phyloP scores from a whole-genome alignment of 345 rosid genomes.

The Bruguiera gymnorhiza region DNA sequence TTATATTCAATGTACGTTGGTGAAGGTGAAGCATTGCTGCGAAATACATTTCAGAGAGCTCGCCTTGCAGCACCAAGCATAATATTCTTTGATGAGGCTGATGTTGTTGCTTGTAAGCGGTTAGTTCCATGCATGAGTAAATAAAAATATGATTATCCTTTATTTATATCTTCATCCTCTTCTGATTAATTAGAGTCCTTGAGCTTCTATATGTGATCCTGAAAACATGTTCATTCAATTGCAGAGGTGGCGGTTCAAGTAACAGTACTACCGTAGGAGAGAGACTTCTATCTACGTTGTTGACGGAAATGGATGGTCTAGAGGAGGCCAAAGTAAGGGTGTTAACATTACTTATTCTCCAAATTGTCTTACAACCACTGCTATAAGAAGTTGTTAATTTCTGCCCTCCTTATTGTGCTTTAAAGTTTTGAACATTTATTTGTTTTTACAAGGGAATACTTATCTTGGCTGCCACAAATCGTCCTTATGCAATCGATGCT shows the following conservation, averaged over 20 bases:
- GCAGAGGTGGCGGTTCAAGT: conserved; percentile 73
- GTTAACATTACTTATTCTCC: neutral
- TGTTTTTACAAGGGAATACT: conserved; percentile 64
- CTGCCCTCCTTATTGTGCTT: neutral
- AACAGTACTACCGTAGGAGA: conserved; percentile 67
- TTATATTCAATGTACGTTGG: conserved; percentile 96
- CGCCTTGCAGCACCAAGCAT: conserved; percentile 93
- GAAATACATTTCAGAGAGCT: conserved; percentile 85
- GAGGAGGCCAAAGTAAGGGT: conserved; percentile 75
- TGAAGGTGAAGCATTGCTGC: conserved; percentile 91
- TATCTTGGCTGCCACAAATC: conserved; percentile 89
- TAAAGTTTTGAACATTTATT: neutral
- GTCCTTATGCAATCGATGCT: conserved; percentile 84
- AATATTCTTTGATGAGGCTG: conserved; percentile 93
- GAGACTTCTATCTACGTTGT: conserved; percentile 84
- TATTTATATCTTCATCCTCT: neutral
- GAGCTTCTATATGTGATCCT: neutral
- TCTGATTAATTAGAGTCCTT: neutral
- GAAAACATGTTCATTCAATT: conserved; percentile 12
- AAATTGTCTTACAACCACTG: neutral
- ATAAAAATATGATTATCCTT: neutral
- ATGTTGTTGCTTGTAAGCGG: conserved; percentile 83
- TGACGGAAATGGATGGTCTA: conserved; percentile 97
- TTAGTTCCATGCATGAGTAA: conserved; percentile 19
- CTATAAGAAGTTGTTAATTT: neutral